Conservation (phyloP, 2,329 filamentous ascomycete species). For the Claviceps paspali region DNA sequence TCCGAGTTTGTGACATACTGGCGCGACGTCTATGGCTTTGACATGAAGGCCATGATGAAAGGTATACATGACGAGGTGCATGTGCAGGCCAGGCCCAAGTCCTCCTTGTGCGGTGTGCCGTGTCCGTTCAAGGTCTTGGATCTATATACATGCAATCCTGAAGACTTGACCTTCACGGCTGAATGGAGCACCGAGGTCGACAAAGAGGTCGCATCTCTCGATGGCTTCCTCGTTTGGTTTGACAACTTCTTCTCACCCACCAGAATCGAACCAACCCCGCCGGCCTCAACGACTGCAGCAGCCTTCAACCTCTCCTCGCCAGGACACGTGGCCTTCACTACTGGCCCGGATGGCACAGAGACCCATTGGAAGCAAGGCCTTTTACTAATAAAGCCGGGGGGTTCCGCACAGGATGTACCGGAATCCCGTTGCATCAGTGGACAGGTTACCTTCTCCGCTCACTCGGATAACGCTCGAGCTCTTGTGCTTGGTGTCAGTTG, state of each 20-base stretch:
- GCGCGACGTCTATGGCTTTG: constrained; percentile 86
- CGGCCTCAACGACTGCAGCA: constrained; percentile 40
- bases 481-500: constrained; percentile 51
- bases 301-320: constrained; percentile 42
- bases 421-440: constrained; percentile 47
- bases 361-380: constrained; percentile 90
- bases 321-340: constrained; percentile 71
- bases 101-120: constrained; percentile 42
- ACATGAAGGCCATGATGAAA: constrained; percentile 81
- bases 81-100: constrained; percentile 52
- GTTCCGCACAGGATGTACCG: constrained; percentile 29
- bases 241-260: constrained; percentile 77
- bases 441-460: constrained; percentile 53
- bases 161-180: constrained; percentile 62
- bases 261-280: constrained; percentile 32
- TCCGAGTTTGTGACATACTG: constrained; percentile 71
- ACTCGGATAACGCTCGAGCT: constrained; percentile 52
- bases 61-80: constrained; percentile 72
- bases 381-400: constrained; percentile 49
- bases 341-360: constrained; percentile 56
- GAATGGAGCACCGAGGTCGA: constrained; percentile 48
- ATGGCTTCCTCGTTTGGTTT: constrained; percentile 86
- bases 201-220: constrained; percentile 51
- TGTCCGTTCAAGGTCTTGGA: constrained; percentile 60
- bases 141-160: constrained; percentile 53